Evolutionary conservation across 1,139 yeast genomes (phyloP), one percentile per base, ranked within the genome.

Genomic region (Saccharomycopsis hybrid): DNA sequence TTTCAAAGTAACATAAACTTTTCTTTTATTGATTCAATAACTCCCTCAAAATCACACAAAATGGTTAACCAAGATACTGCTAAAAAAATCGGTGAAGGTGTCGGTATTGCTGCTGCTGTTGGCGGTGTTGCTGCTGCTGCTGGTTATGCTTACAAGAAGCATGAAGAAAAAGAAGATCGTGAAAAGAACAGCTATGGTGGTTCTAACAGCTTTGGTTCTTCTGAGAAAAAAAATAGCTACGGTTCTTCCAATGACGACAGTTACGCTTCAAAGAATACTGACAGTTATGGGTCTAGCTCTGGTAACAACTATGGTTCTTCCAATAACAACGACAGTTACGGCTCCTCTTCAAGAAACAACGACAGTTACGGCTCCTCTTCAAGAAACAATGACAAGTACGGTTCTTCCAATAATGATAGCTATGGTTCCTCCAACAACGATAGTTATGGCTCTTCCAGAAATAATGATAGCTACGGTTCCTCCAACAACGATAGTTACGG

Each of bases 341-440:
- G 13, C 39, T 36, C 39, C 13, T 13, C n/a, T 9, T 18, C 18
- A 18, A 18, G 18, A 18, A 25, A 40, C 13, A 28, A 40, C 13
- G 47, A 44, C 24, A 18, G 41, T 18, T 44, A 44, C 43, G 47
- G 47, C n/a, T 32, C 49, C n/a, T 40, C 43, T 40, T 18, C 18
- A 18, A 18, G 18, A 18, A 40, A 28, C 9, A 40, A 25, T 28
- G 30, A 40, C 43, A 32, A 11, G 8, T 32, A 32, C 11, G 35
- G 35, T 8, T 32, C 35, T 32, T 32, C 35, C 11, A 31, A 31
- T 11, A 36, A 36, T 36, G 39, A n/a, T n/a, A 8, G 18, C 13
- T 36, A 36, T 24, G 9, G 39, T 13, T 36, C 18, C n/a, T 36
- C 39, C 24, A 36, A 36, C 9, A 9, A 13, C 13, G 39, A 36